phyloP scores from a whole-genome alignment of 1,139 yeast species.

The Scheffersomyces titani region DNA sequence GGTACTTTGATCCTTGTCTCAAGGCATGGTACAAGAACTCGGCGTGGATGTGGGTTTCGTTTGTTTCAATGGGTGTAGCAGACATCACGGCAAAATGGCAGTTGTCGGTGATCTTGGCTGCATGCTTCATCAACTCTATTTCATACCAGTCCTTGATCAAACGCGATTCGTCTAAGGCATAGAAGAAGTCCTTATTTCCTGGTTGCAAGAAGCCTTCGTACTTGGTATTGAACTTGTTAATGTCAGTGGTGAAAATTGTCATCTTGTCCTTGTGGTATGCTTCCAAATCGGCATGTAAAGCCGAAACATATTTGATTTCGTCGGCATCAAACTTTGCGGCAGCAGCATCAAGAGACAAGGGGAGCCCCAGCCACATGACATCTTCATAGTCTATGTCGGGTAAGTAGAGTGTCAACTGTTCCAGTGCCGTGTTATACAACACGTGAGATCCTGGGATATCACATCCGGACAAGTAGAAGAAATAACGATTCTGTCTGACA shows the following conservation, averaged over 20 bases:
- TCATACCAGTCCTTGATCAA: constrained; percentile 83
- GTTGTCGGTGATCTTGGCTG: constrained; percentile 81
- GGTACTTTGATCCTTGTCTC: constrained; percentile 88
- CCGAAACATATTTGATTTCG: constrained; percentile 63
- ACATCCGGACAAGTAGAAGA: constrained; percentile 85
- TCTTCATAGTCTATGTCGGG: constrained; percentile 87
- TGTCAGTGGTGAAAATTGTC: constrained; percentile 43
- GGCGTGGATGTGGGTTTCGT: constrained; percentile 92
- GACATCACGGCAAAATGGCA: constrained; percentile 93
- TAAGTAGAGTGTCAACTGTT: constrained; percentile 67
- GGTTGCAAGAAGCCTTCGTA: constrained; percentile 37
- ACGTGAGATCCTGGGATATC: constrained; percentile 77
- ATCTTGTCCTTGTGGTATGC: constrained; percentile 17
- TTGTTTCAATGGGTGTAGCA: constrained; percentile 81
- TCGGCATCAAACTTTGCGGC: constrained; percentile 71
- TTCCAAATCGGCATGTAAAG: constrained; percentile 36
- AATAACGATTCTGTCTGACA: constrained; percentile 87
- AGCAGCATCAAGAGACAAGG: constrained; percentile 71
- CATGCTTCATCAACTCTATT: constrained; percentile 71
- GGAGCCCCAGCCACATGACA: constrained; percentile 96
- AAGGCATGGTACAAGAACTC: constrained; percentile 92
- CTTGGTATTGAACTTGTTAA: constrained; percentile 33
- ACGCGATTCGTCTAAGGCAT: constrained; percentile 85
- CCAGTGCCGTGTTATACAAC: constrained; percentile 54
- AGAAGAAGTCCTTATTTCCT: constrained; percentile 53